phyloP scores from a whole-genome alignment of 2,329 filamentous ascomycete species.

The Elsinoe fawcettii region DNA sequence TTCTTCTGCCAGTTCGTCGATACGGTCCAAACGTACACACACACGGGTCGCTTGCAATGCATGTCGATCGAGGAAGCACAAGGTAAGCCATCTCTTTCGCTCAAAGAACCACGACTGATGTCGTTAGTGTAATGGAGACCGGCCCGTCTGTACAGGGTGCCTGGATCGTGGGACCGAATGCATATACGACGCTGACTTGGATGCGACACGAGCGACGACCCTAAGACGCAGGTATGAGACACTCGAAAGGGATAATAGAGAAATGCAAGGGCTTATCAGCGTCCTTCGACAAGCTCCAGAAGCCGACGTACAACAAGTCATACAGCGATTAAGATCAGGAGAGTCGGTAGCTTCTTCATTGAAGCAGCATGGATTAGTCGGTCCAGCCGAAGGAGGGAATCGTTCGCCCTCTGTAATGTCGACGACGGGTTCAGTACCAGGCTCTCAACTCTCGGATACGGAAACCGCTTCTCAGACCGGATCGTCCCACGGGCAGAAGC shows the following conservation, averaged over 20 bases:
- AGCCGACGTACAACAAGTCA: not conserved
- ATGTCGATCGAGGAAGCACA: constrained; percentile 1
- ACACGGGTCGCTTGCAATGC: constrained; percentile 6
- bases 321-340: not conserved
- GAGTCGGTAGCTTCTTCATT: not conserved
- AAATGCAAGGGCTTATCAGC: not conserved
- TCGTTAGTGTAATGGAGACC: constrained; percentile 2
- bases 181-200: constrained; percentile 3
- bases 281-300: not conserved
- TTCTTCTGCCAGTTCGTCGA: not conserved
- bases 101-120: not conserved
- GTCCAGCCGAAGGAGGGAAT: not conserved
- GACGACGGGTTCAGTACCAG: not conserved
- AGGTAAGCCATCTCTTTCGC: not conserved
- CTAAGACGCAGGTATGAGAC: not conserved
- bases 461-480: not conserved
- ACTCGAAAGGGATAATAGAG: not conserved
- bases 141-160: not conserved
- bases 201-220: not conserved
- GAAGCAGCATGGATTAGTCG: not conserved
- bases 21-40: not conserved
- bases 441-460: not conserved
- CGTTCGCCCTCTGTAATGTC: not conserved
- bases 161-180: not conserved
- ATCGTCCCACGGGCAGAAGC: not conserved